Evolutionary conservation across 2,329 filamentous ascomycete species (phyloP).

Genomic region (Pseudogymnoascus verrucosus): DNA sequence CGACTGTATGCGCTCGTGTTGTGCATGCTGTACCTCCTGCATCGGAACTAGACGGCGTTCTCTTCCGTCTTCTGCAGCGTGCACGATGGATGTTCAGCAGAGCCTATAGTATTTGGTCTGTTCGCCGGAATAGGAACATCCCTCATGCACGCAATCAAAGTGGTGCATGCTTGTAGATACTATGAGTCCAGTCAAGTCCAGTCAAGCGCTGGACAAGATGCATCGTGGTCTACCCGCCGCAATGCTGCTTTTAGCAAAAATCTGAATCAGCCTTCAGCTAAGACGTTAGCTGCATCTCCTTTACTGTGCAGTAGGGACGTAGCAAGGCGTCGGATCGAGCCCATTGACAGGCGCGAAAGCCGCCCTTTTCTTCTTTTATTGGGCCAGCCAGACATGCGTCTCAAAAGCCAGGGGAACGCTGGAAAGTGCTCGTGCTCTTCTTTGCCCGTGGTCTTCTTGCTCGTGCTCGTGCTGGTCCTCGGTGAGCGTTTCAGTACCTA

Average conservation of each 20-base stretch:
- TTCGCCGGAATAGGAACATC: not conserved
- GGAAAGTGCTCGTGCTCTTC: not conserved
- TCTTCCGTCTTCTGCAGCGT: constrained; percentile 9
- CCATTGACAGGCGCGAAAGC: constrained; percentile 3
- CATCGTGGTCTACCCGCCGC: constrained; percentile 5
- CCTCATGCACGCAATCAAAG: constrained; percentile 9
- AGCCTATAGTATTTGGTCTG: not conserved
- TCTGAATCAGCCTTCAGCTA: not conserved
- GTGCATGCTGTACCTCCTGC: constrained; percentile 9
- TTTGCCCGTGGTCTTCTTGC: not conserved
- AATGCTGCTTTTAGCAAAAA: constrained; percentile 7
- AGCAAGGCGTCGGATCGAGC: not conserved
- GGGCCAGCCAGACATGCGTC: not conserved
- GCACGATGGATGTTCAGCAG: not conserved
- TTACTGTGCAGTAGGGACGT: not conserved
- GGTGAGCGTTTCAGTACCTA: constrained; percentile 1
- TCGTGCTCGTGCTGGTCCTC: not conserved
- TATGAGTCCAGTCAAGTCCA: not conserved
- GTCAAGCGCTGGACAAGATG: constrained; percentile 4
- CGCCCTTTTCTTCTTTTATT: not conserved
- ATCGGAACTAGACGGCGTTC: constrained; percentile 8
- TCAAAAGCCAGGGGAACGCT: not conserved
- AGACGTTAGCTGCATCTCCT: not conserved
- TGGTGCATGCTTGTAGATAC: not conserved
- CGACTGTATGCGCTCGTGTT: constrained; percentile 4